Evolutionary conservation across 805 yeast genomes (phyloP).

Genomic region (Starmerella khaoyaiensis): DNA sequence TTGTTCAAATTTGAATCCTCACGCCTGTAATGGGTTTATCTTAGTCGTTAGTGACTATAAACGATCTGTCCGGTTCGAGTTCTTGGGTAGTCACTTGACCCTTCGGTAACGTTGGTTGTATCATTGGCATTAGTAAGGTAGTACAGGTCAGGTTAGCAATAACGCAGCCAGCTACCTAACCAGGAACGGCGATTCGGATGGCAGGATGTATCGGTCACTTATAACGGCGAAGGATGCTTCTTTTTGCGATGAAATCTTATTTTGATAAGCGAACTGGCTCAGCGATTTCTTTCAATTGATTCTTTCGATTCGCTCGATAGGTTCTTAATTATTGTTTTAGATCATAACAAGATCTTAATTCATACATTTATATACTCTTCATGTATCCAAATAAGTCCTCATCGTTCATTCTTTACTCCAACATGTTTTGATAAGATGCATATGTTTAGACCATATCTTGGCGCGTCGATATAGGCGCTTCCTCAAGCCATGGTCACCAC

Average conservation of each 20-base stretch:
- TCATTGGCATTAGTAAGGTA: conserved; percentile 20
- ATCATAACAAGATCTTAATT: no score
- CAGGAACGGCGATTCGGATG: conserved; percentile 26
- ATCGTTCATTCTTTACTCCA: no score
- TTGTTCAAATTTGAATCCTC: neutral
- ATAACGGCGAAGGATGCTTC: conserved; percentile 3
- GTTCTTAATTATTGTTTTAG: no score
- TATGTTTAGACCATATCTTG: no score
- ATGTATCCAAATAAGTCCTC: no score
- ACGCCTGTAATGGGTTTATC: conserved; percentile 25
- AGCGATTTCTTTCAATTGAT: neutral
- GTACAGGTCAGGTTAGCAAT: conserved; percentile 27
- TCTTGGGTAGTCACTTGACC: conserved; percentile 21
- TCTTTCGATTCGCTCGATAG: no score
- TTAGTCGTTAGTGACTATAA: conserved; percentile 10
- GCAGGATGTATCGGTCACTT: conserved; percentile 23
- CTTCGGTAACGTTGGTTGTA: conserved; percentile 20
- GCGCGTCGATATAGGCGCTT: no score
- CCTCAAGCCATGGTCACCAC: no score
- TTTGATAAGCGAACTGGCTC: conserved; percentile 1
- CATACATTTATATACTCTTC: no score
- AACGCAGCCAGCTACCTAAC: conserved; percentile 25
- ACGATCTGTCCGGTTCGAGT: conserved; percentile 27
- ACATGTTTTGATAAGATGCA: no score
- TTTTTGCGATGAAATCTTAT: conserved; percentile 7